A percentile compares a stretch with the other conserved stretches of the same genome.
phyloP scores from a whole-genome alignment of 1,284 basidiomycete genomes.

The Trichosporon sp. region DNA sequence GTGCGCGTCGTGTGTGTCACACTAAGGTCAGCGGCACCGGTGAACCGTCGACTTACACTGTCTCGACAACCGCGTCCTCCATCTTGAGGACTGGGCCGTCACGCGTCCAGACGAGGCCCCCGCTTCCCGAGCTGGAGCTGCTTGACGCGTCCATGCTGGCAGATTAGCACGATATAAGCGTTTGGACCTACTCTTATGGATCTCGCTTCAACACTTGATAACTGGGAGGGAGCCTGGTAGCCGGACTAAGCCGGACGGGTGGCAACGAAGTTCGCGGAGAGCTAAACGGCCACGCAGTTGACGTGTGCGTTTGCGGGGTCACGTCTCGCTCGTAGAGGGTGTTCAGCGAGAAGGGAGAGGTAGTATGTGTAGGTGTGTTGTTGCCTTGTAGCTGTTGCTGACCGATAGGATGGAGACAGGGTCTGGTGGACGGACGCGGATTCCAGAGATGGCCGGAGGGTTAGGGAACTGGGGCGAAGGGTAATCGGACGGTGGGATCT shows the following conservation, averaged over 20 bases:
- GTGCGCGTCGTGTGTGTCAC: conserved; percentile 37
- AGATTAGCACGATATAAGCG: too few species aligned
- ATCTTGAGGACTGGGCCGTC: conserved; percentile 44
- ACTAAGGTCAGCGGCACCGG: conserved; percentile 13
- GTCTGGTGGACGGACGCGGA: conserved; percentile 8
- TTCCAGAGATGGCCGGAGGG: conserved; percentile 17
- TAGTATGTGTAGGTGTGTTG: not conserved
- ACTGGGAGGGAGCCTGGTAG: not conserved
- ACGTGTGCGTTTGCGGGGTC: not conserved
- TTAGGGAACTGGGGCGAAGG: not conserved
- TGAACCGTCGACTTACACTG: conserved; percentile 43
- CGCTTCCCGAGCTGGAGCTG: not conserved
- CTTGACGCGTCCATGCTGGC: conserved; percentile 13
- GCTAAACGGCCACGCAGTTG: not conserved
- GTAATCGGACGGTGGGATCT: not conserved
- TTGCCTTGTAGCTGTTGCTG: not conserved
- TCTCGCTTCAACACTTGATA: too few species aligned
- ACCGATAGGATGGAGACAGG: conserved; percentile 15
- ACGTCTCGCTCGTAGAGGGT: not conserved
- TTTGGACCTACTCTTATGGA: too few species aligned
- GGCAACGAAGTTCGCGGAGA: not conserved
- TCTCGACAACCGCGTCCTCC: conserved; percentile 53
- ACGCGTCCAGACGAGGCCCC: conserved; percentile 27
- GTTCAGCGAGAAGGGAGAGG: not conserved
- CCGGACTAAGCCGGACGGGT: not conserved